Base-by-base conservation (phyloP, 164 flowering plant genomes). In the Aristolochia contorta region DNA sequence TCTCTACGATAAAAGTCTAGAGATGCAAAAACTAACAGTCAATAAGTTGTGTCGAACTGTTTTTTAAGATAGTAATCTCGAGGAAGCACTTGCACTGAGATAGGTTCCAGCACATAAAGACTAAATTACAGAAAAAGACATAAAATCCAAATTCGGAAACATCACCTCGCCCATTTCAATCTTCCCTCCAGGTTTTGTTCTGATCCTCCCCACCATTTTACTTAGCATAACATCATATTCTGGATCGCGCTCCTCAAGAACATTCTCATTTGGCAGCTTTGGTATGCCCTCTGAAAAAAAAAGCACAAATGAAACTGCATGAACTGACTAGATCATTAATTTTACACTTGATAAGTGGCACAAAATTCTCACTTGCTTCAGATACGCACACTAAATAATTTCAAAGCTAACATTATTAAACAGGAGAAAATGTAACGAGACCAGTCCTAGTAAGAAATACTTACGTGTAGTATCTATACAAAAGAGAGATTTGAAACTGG, bases 151-250 rank as follows among this genome's bases (percentile, higher is more conserved):
- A 37, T n/a, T 6, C 3, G 15, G 15, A 59, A 27, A 2, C n/a
- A 46, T 78, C 56, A 89, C 98, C 91, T 88, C 94, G 33, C 94
- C 96, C 92, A 81, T 92, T 78, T 87, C 96, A 56, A 71, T 79
- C 71, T 80, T 84, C 54, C 97, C 97, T 65, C 90, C 98, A 54
- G 98, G 79, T 69, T 87, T 92, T 12, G 95, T 4, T 65, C 12
- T 81, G 58, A 92, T 82, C 67, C 93, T 80, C 46, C 96, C 96
- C 69, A 83, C 83, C 95, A 91, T 87, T 64, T 86, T 87, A 64
- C 69, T 78, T 51, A 91, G 95, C 93, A 91, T 80, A 20, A 76
- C 84, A 80, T 89, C 96, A 72, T 76, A 92, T 37, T 70, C 67
- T 14, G 84, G 78, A 71, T 92, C 93, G 37, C 81, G 63, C 59